Base-by-base conservation (phyloP, 768 basidiomycete species). In the Xerocomellus dryophilus region DNA sequence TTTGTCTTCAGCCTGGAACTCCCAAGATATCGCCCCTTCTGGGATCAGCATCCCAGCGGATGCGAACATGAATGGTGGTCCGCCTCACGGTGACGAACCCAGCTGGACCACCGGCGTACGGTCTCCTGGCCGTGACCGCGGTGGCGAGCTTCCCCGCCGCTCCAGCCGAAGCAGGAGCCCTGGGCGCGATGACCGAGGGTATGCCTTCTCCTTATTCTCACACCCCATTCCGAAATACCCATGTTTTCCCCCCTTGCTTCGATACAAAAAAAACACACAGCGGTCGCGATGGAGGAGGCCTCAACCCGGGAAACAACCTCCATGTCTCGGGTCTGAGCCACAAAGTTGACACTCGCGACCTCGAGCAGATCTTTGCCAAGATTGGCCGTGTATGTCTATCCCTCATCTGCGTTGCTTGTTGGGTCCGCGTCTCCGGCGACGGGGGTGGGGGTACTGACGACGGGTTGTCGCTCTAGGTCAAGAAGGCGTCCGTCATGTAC, bases 291-390 rank as follows among this genome's bases (percentile, higher is more conserved):
- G 71, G 71, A 23, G 77, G 74, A 41, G 69, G 67, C 38, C 69
- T 62, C 58, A 85, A 85, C 63, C 84, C 83, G 7, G 84, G 84
- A 54, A 86, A 85, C 64, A 85, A 85, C 64, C 85, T 76, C 77
- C 69, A 84, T 54, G 74, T 85, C 58, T 84, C 84, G 21, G 79
- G 82, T 23, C 71, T 86, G 31, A 79, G 77, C 43, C 78, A 75
- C 68, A 79, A 77, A 50, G 78, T 85, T 53, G 93, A 93, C 65
- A 89, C 88, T 34, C 84, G 88, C 50, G 88, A 92, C 62, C 86
- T 99, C 51, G 93, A 97, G 71, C 82, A 84, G 14, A 83, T 84
- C 8, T 99, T 99, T 69, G 78, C 83, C 56, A 95, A 94, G 73
- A 82, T 86, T 72, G 97, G 97, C 51, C 79, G 86, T 63, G 92